Conservation (phyloP, 305 asterid species). For the Fraxinus platypoda region DNA sequence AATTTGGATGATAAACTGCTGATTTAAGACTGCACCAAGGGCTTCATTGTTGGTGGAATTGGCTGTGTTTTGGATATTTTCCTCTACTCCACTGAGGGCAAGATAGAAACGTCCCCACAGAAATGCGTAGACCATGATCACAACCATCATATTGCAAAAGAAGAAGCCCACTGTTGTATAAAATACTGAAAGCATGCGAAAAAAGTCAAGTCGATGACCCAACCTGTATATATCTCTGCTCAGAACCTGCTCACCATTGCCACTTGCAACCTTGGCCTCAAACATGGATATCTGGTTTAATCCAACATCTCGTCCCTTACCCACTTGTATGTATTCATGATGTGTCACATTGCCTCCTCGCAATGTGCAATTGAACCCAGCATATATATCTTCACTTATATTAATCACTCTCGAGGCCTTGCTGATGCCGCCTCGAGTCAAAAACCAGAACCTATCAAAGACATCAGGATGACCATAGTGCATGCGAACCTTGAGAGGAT, state of each 20-base stretch:
- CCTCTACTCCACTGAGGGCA: constrained; percentile 83
- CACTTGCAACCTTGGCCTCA: constrained; percentile 96
- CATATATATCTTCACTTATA: constrained; percentile 91
- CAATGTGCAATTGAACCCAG: constrained; percentile 93
- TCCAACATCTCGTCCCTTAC: constrained; percentile 97
- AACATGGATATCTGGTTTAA: constrained; percentile 94
- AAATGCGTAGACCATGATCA: constrained; percentile 70
- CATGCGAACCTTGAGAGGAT: constrained; percentile 90
- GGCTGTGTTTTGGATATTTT: constrained; percentile 26
- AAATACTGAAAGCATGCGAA: constrained; percentile 95
- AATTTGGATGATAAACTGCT: constrained; percentile 88
- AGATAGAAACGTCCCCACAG: constrained; percentile 95
- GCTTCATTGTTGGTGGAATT: constrained; percentile 63
- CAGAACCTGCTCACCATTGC: constrained; percentile 89
- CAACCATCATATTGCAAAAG: constrained; percentile 85
- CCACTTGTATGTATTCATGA: constrained; percentile 94
- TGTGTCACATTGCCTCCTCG: constrained; percentile 97
- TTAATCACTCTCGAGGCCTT: constrained; percentile 93
- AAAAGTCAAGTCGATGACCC: constrained; percentile 93
- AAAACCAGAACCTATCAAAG: constrained; percentile 89
- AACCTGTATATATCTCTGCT: constrained; percentile 89
- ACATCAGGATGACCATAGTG: constrained; percentile 98
- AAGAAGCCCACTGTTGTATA: constrained; percentile 84
- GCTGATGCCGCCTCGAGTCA: constrained; percentile 95
- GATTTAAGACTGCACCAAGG: constrained; percentile 81